Evolutionary conservation across 768 basidiomycete species (phyloP).

Genomic region (Boletus rufocinnamomeus): DNA sequence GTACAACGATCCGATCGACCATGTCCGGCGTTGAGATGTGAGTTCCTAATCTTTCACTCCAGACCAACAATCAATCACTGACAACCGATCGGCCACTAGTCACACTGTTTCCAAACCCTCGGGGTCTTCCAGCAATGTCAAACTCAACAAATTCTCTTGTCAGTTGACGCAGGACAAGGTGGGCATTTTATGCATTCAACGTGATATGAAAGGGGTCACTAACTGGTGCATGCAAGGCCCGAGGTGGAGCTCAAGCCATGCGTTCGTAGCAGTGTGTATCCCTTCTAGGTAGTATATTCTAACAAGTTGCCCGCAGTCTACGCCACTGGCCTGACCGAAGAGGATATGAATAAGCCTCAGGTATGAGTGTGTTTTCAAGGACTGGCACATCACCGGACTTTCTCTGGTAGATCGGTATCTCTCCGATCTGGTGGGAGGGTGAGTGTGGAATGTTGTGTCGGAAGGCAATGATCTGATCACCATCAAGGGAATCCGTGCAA

Average conservation of each 20-base stretch:
- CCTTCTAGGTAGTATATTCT: background rate
- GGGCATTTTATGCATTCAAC: conserved; percentile 8
- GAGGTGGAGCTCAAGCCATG: conserved; percentile 86
- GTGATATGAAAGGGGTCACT: background rate
- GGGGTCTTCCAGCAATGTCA: conserved; percentile 37
- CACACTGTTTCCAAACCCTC: conserved; percentile 25
- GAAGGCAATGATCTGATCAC: conserved; percentile 1
- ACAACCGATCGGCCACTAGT: conserved; percentile 2
- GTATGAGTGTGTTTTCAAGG: conserved; percentile 36
- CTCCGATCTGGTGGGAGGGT: conserved; percentile 94
- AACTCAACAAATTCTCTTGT: conserved; percentile 74
- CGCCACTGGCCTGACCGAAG: conserved; percentile 72
- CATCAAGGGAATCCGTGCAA: conserved; percentile 82
- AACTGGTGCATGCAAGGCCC: conserved; percentile 39
- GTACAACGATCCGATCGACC: conserved; percentile 11
- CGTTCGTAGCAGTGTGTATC: conserved; percentile 49
- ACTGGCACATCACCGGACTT: conserved; percentile 8
- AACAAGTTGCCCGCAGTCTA: conserved; percentile 48
- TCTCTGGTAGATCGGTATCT: conserved; percentile 71
- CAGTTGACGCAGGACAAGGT: conserved; percentile 81
- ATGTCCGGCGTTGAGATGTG: conserved; percentile 70
- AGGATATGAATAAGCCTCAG: conserved; percentile 86
- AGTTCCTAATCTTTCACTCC: conserved; percentile 19
- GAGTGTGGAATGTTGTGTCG: conserved; percentile 1
- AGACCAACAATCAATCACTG: background rate